Percentiles rank a stretch among this genome's conserved stretches.
These are phyloP conservation scores for Carallia pectinifolia DNA, from an alignment of 345 rosid species.

Conservation along the genomic window DNA sequence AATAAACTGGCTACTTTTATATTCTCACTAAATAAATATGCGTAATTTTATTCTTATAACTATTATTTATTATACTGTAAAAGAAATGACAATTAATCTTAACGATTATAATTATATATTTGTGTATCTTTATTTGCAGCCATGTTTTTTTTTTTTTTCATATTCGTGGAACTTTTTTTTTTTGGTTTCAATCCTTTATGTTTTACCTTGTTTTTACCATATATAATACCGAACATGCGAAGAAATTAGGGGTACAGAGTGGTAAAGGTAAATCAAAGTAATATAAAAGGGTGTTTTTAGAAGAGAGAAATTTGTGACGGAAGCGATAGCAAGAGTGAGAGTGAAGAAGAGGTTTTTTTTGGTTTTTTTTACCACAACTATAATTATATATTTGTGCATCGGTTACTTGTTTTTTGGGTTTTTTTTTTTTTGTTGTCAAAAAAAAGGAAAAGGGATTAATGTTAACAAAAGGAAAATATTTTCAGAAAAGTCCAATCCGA, in stretches of 20 bases:
- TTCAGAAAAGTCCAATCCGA: constrained; percentile 89
- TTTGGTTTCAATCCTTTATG: no score
- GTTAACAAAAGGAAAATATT: constrained; percentile 75
- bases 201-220: constrained; percentile 25
- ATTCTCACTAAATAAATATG: no score
- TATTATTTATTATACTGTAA: no score
- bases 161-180: no score
- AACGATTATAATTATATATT: no score
- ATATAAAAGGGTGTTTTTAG: neutral
- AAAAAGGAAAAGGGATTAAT: constrained; percentile 76
- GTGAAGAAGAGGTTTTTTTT: constrained; percentile 4
- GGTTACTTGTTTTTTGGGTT: neutral
- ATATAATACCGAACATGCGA: neutral
- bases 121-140: no score
- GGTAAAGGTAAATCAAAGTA: neutral
- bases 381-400: no score
- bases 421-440: constrained; percentile 16
- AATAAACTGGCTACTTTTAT: no score
- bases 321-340: neutral
- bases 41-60: no score
- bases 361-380: no score
- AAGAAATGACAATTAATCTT: no score
- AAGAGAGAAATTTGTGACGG: neutral
- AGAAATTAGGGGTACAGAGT: neutral
- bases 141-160: no score